These are phyloP conservation scores for Rugonectria rugulosa DNA, from an alignment of 2,329 filamentous ascomycete genomes.

Conservation along the genomic window DNA sequence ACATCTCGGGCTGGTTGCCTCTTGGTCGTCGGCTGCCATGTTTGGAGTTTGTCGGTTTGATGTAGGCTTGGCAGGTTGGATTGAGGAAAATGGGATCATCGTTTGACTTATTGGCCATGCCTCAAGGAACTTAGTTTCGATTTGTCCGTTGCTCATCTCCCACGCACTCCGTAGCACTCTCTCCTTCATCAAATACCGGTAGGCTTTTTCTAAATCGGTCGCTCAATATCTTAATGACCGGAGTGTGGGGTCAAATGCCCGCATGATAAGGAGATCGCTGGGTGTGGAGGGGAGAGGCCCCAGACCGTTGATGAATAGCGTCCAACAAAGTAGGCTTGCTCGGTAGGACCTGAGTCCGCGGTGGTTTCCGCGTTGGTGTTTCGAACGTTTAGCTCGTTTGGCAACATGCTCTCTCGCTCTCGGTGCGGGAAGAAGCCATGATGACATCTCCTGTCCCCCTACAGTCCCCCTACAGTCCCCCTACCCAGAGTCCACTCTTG, in stretches of 20 bases:
- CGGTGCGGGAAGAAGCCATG: constrained; percentile 23
- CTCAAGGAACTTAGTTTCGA: constrained; percentile 9
- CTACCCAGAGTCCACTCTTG: constrained; percentile 18
- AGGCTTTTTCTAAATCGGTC: not conserved
- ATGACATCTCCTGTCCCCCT: constrained; percentile 30
- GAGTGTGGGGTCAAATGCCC: constrained; percentile 1
- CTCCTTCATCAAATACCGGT: not conserved
- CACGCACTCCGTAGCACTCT: no score
- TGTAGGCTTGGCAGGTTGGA: constrained; percentile 9
- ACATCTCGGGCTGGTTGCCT: no score
- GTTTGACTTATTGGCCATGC: constrained; percentile 5
- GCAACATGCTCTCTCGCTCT: constrained; percentile 14
- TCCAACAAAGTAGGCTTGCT: constrained; percentile 12
- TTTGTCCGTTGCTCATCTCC: constrained; percentile 4
- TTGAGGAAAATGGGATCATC: constrained; percentile 23
- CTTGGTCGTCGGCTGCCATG: constrained; percentile 2
- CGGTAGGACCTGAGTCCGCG: constrained; percentile 20
- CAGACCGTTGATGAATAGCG: constrained; percentile 9
- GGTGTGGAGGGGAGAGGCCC: constrained; percentile 7
- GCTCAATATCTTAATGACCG: constrained; percentile 15
- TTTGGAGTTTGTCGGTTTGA: constrained; percentile 7
- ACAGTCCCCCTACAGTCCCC: constrained; percentile 20
- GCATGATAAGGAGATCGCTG: constrained; percentile 20
- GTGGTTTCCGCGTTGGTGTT: constrained; percentile 28
- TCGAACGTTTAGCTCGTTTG: constrained; percentile 16